These are phyloP conservation scores for Elsinoe australis DNA, from an alignment of 2,329 filamentous ascomycete genomes.

Conservation along the genomic window DNA sequence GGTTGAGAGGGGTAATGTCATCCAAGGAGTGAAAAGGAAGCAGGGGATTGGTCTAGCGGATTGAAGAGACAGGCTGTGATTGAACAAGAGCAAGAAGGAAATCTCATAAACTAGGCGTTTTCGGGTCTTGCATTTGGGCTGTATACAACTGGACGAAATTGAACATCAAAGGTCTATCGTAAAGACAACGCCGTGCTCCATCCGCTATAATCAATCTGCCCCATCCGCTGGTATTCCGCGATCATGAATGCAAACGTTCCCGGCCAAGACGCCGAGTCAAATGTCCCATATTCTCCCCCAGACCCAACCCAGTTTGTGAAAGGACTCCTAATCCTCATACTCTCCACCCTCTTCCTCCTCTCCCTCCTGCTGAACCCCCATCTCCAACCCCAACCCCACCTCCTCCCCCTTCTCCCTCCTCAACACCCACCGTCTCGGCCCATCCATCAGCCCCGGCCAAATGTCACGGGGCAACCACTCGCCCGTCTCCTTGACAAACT, in stretches of 20 bases:
- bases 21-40: not conserved
- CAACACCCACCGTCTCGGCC: slow-evolving; percentile 26
- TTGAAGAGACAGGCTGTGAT: not conserved
- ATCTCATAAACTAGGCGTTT: not conserved
- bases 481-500: slow-evolving; percentile 73
- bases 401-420: slow-evolving; percentile 1
- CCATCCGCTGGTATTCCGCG: too few relatives aligned
- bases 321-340: too few relatives aligned
- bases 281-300: too few relatives aligned
- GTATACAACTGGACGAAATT: not conserved
- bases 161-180: slow-evolving; percentile 1
- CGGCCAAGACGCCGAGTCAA: too few relatives aligned
- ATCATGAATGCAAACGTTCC: too few relatives aligned
- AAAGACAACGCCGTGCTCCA: not conserved
- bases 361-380: not conserved
- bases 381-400: slow-evolving; percentile 6
- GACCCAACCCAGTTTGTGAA: too few relatives aligned
- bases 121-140: not conserved
- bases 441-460: slow-evolving; percentile 62
- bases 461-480: slow-evolving; percentile 82
- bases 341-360: not conserved
- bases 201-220: too few relatives aligned
- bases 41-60: not conserved
- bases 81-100: not conserved
- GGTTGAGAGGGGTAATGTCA: not conserved